These are phyloP conservation scores for Debaryomyces nepalensis DNA, from an alignment of 1,139 yeast species.

Conservation along the genomic window DNA sequence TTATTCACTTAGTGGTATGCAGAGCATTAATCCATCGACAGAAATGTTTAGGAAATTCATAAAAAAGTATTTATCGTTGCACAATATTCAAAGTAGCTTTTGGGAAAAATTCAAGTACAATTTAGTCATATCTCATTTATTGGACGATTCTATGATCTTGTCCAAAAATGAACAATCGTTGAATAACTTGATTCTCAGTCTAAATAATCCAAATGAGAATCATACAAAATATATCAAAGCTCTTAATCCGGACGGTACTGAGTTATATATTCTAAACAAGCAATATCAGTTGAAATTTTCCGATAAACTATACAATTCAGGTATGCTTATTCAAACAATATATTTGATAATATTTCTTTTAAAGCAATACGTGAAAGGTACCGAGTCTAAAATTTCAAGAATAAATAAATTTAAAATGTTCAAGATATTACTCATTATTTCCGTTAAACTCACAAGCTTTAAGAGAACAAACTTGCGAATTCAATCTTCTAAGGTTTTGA, in stretches of 20 bases:
- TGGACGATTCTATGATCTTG: conserved; percentile 48
- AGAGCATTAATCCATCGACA: conserved; percentile 21
- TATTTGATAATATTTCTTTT: conserved; percentile 30
- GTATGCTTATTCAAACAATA: conserved; percentile 23
- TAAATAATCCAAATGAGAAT: conserved; percentile 5
- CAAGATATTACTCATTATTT: conserved; percentile 36
- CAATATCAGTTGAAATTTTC: conserved; percentile 18
- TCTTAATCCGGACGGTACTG: conserved; percentile 25
- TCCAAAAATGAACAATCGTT: conserved; percentile 49
- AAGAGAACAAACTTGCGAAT: conserved; percentile 31
- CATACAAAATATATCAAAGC: conserved; percentile 14
- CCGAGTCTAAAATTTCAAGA: conserved; percentile 5
- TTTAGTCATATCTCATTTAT: conserved; percentile 43
- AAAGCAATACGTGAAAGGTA: conserved; percentile 20
- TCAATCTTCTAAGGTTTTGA: conserved; percentile 30
- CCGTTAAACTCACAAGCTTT: conserved; percentile 37
- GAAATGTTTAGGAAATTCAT: conserved; percentile 34
- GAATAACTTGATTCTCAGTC: conserved; percentile 12
- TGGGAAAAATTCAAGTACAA: conserved; percentile 51
- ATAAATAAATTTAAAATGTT: conserved; percentile 28
- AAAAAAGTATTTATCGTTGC: conserved; percentile 31
- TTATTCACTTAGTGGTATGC: conserved; percentile 6
- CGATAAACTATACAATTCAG: conserved; percentile 12
- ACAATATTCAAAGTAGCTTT: conserved; percentile 26
- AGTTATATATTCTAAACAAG: conserved; percentile 22